Percentiles rank a stretch among this genome's conserved stretches.
Conservation (phyloP, 1,284 basidiomycete species). For the Leccinum solheimii region DNA sequence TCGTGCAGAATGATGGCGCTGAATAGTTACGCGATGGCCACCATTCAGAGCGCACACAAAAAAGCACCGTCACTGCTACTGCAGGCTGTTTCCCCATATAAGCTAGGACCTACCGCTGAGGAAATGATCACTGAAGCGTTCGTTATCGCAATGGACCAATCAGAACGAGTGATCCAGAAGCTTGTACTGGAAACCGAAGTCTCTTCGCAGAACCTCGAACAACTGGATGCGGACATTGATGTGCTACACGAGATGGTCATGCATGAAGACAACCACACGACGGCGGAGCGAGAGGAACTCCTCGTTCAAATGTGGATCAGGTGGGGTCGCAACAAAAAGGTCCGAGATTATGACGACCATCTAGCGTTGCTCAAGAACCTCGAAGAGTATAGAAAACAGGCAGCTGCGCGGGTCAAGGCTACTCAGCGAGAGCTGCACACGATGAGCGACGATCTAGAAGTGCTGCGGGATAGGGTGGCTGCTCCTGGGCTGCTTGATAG, state of each 20-base stretch:
- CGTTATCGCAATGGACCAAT: constrained; percentile 57
- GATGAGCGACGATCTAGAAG: constrained; percentile 72
- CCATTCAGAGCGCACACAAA: constrained; percentile 52
- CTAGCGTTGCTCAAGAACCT: constrained; percentile 54
- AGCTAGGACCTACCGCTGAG: constrained; percentile 35
- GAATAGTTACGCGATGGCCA: constrained; percentile 64
- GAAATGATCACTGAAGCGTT: constrained; percentile 55
- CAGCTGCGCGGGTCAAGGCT: constrained; percentile 59
- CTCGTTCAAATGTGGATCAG: constrained; percentile 65
- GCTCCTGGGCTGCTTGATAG: constrained; percentile 60
- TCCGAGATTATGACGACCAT: constrained; percentile 49
- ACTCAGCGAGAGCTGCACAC: constrained; percentile 58
- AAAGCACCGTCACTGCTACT: constrained; percentile 40
- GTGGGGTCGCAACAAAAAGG: constrained; percentile 57
- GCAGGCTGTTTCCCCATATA: constrained; percentile 48
- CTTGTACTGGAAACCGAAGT: constrained; percentile 64
- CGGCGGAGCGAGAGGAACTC: constrained; percentile 49
- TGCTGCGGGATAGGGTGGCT: constrained; percentile 64
- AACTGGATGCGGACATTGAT: constrained; percentile 58
- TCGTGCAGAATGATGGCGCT: constrained; percentile 60
- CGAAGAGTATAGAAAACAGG: constrained; percentile 55
- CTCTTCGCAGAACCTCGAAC: constrained; percentile 53
- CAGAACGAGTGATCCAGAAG: constrained; percentile 51
- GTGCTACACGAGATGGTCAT: constrained; percentile 56
- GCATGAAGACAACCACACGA: constrained; percentile 53